phyloP scores from a whole-genome alignment of 768 basidiomycete species.

The Boletus pseudopeckii region DNA sequence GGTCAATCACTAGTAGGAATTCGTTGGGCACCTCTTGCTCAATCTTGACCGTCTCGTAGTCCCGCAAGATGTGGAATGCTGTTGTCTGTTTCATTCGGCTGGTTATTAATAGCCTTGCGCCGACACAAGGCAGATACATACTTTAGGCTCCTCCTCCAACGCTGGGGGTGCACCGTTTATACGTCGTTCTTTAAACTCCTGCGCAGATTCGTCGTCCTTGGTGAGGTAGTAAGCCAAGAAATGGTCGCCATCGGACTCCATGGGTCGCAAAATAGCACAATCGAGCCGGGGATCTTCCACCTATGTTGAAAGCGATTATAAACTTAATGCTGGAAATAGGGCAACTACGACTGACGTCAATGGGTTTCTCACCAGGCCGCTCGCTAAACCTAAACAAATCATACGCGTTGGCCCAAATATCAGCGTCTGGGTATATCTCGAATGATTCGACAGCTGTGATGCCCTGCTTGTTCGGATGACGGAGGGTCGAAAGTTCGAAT shows the following conservation, averaged over 20 bases:
- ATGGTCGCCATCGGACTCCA: constrained; percentile 85
- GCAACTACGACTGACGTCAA: constrained; percentile 50
- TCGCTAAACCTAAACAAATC: constrained; percentile 85
- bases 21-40: constrained; percentile 86
- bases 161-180: constrained; percentile 41
- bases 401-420: constrained; percentile 88
- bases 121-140: constrained; percentile 23
- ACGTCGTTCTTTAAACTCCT: constrained; percentile 61
- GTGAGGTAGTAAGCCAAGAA: constrained; percentile 86
- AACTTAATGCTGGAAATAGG: neutral
- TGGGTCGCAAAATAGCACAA: constrained; percentile 81
- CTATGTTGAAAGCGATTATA: constrained; percentile 32
- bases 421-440: constrained; percentile 78
- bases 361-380: constrained; percentile 71
- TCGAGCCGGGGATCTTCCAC: constrained; percentile 77
- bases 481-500: constrained; percentile 56
- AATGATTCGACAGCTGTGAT: constrained; percentile 77
- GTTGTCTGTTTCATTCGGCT: constrained; percentile 46
- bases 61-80: constrained; percentile 71
- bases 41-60: constrained; percentile 84
- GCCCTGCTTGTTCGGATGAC: constrained; percentile 76
- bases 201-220: constrained; percentile 66
- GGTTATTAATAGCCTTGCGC: neutral
- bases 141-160: constrained; percentile 54
- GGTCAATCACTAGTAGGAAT: constrained; percentile 72